These are phyloP conservation scores for Sugiyamaella lignohabitans DNA, from an alignment of 805 yeast species.

Conservation along the genomic window DNA sequence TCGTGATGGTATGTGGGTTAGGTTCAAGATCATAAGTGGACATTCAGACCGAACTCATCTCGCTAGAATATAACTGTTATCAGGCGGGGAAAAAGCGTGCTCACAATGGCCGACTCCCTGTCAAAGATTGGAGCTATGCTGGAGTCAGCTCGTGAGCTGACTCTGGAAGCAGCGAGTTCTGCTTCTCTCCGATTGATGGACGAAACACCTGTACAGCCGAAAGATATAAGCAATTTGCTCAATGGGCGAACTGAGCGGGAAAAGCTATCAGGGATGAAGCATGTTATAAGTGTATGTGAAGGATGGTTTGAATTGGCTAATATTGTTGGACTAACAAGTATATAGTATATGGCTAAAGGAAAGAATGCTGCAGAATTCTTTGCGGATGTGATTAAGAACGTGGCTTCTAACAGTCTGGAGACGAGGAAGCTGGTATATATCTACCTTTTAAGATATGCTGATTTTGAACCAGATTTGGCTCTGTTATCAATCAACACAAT, in stretches of 20 bases:
- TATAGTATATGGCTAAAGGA: constrained; percentile 28
- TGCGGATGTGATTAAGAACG: constrained; percentile 85
- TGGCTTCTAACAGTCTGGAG: constrained; percentile 58
- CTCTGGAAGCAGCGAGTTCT: constrained; percentile 76
- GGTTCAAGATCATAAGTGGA: too few species aligned
- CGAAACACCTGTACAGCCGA: constrained; percentile 52
- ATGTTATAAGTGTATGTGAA: constrained; percentile 33
- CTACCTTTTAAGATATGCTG: constrained; percentile 70
- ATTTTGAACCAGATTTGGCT: constrained; percentile 82
- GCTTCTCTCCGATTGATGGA: constrained; percentile 64
- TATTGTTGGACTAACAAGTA: constrained; percentile 4
- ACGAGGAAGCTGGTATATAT: constrained; percentile 71
- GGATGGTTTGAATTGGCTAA: background rate
- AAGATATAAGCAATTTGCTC: constrained; percentile 58
- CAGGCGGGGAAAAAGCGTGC: too few species aligned
- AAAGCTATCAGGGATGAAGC: constrained; percentile 51
- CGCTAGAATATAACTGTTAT: too few species aligned
- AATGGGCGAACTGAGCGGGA: constrained; percentile 66
- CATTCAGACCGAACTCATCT: too few species aligned
- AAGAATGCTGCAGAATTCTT: constrained; percentile 46
- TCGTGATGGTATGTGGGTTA: too few species aligned
- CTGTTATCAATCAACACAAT: constrained; percentile 84
- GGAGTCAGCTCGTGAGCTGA: constrained; percentile 72
- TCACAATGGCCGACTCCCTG: constrained; percentile 49
- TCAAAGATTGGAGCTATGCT: constrained; percentile 61